A percentile compares a stretch with the other conserved stretches of the same genome.
Evolutionary conservation across 768 basidiomycete species (phyloP).

Genomic region (Pulveroboletus sp.): DNA sequence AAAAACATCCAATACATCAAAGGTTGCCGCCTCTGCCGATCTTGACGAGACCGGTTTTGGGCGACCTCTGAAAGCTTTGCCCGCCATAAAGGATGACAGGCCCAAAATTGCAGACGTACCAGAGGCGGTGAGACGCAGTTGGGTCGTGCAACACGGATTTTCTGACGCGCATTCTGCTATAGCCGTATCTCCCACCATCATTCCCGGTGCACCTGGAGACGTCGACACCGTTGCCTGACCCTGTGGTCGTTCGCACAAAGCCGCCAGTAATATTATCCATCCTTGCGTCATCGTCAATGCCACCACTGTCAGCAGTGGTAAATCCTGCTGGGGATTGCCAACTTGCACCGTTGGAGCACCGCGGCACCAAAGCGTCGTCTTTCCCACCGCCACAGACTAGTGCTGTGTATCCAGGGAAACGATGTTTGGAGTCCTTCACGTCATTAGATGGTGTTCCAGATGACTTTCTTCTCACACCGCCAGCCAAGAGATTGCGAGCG

Average conservation of each 20-base stretch:
- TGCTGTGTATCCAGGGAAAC: constrained; percentile 22
- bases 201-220: constrained; percentile 49
- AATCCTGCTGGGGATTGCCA: constrained; percentile 17
- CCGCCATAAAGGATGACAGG: neutral
- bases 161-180: constrained; percentile 13
- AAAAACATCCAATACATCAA: neutral
- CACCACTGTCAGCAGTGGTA: constrained; percentile 20
- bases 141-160: constrained; percentile 1
- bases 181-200: constrained; percentile 52
- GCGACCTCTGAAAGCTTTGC: constrained; percentile 1
- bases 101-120: constrained; percentile 33
- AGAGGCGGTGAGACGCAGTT: constrained; percentile 32
- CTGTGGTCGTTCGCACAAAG: constrained; percentile 32
- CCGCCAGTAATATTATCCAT: constrained; percentile 38
- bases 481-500: constrained; percentile 22
- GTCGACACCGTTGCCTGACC: constrained; percentile 44
- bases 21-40: neutral
- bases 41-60: constrained; percentile 1
- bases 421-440: constrained; percentile 24
- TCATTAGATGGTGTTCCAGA: constrained; percentile 23
- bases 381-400: constrained; percentile 15
- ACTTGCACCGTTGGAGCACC: constrained; percentile 4
- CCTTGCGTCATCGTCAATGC: constrained; percentile 22
- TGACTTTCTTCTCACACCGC: constrained; percentile 16
- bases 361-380: constrained; percentile 9